Evolutionary conservation across 108 stramenopile genomes (phyloP), one percentile per base, ranked within the genome.

Genomic region (Parmales sp.): DNA sequence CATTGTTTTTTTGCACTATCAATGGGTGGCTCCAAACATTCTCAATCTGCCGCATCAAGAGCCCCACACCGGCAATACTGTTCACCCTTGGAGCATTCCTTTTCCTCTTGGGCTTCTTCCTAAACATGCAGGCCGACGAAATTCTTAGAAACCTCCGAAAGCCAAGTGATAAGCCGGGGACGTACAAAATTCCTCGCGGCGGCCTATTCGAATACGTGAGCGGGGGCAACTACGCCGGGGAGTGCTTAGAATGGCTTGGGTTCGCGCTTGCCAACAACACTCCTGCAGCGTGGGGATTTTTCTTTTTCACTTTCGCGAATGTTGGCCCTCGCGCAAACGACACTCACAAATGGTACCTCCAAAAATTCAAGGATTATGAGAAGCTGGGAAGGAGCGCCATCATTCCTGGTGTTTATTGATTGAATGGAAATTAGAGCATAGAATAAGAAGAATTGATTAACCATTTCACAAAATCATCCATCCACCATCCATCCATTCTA

Each of bases 221-320:
- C 38, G 72, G 76, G 5, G 80, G 78, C 43, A 79, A 81, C 60
- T 81, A 64, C 69, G 72, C 76, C 46, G 80, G 80, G 19, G 80
- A 80, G 73, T 69, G 72, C 74, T 38, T 80, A 6, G 80, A 78
- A 51, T 80, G 77, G 80, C 34, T 29, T 25, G 80, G 80, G 43
- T 80, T 68, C 45, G 79, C 77, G 8, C 51, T 80, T 11, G 79
- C 75, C 16, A 39, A 39, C 41, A 65, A 74, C 73, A 38, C 69
- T 5, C 22, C 77, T 1, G 38, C 73, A 29, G 63, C 25, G n/a
- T 1, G 22, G 6, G 48, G 70, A 0, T 81, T 81, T 44, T 75
- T 78, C 25, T 37, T 66, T 18, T 80, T 73, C 78, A 75, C 76
- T 26, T n/a, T 72, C 31, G 26, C 36, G 45, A 81, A 81, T 64